Conservation (phyloP, 2,329 filamentous ascomycete genomes). For the Nothopassalora personata region DNA sequence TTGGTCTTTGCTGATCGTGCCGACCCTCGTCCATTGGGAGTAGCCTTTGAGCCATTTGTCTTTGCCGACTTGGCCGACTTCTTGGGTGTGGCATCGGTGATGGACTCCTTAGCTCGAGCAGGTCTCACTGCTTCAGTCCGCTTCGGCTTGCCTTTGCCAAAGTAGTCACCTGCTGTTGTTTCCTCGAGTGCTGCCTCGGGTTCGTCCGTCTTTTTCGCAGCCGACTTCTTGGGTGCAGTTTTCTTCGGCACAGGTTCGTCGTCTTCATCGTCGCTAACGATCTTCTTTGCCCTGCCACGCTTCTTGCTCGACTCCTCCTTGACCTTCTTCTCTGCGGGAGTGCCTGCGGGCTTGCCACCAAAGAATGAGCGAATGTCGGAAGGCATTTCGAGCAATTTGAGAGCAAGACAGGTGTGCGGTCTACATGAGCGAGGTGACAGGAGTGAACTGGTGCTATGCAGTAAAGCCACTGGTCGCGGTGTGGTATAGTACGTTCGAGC, state of each 20-base stretch:
- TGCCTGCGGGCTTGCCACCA: conserved; percentile 63
- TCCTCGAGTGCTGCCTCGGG: conserved; percentile 38
- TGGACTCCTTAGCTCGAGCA: conserved; percentile 19
- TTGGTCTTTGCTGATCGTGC: conserved; percentile 38
- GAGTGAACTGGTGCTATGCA: not conserved
- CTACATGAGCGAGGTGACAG: not conserved
- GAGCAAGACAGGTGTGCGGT: not conserved
- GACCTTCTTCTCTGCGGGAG: conserved; percentile 34
- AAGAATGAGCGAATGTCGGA: conserved; percentile 88
- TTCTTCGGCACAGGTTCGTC: conserved; percentile 17
- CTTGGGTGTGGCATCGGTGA: conserved; percentile 25
- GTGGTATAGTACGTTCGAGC: not conserved
- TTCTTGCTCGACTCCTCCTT: conserved; percentile 41
- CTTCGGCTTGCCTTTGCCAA: conserved; percentile 52
- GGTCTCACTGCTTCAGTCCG: conserved; percentile 38
- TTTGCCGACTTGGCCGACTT: conserved; percentile 33
- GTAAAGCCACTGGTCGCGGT: not conserved
- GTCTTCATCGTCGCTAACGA: conserved; percentile 67
- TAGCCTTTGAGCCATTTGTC: conserved; percentile 31
- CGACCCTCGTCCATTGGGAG: conserved; percentile 34
- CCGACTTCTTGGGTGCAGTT: conserved; percentile 48
- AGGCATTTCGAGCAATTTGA: conserved; percentile 54
- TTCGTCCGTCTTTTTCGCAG: conserved; percentile 45
- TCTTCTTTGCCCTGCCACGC: conserved; percentile 53
- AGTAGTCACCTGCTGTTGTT: conserved; percentile 60